phyloP scores from a whole-genome alignment of 2,329 filamentous ascomycete genomes.

The Trichoderma sp. region DNA sequence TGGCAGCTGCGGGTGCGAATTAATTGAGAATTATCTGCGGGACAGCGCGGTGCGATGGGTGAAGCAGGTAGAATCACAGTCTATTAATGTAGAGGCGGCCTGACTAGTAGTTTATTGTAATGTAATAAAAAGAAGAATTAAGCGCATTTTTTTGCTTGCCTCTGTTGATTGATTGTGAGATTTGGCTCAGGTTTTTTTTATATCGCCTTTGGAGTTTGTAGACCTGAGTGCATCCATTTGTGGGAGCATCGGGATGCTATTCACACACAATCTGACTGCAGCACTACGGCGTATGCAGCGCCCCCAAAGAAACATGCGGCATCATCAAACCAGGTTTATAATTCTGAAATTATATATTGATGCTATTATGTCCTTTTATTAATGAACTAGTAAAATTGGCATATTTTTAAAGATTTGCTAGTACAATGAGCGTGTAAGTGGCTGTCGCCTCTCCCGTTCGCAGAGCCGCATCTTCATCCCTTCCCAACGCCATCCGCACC shows the following conservation, averaged over 20 bases:
- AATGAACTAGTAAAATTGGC: rapidly evolving
- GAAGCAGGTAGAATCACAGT: constrained; percentile 10
- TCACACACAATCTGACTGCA: background rate
- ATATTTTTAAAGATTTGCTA: background rate
- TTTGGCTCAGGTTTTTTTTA: background rate
- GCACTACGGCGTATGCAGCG: background rate
- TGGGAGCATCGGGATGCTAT: background rate
- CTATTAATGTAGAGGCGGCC: constrained; percentile 16
- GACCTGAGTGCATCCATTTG: too few relatives aligned
- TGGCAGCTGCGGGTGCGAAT: constrained; percentile 8
- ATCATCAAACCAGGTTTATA: background rate
- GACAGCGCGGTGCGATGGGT: constrained; percentile 19
- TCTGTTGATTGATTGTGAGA: background rate
- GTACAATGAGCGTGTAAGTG: background rate
- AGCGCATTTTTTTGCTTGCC: background rate
- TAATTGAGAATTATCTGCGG: constrained; percentile 18
- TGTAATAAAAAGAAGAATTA: background rate
- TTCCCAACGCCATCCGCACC: background rate
- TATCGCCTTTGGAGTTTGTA: too few relatives aligned
- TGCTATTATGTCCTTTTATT: background rate
- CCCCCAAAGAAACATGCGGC: background rate
- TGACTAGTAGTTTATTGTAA: background rate
- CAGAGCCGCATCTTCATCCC: background rate
- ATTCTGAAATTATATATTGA: background rate
- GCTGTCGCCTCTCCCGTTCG: background rate